Evolutionary conservation across 78 protist genomes (phyloP).

Genomic region (Dictyostelium discoideum): dicty_2.7 NC_007091.3:880001-880500

Average conservation of each 20-base stretch:
- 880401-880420: neutral
- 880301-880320: neutral
- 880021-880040: neutral
- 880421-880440: constrained; percentile 6
- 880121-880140: constrained; percentile 14
- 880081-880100: neutral
- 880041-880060: neutral
- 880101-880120: neutral
- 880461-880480: neutral
- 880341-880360: constrained; percentile 8
- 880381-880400: constrained; percentile 2
- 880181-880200: neutral
- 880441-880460: neutral
- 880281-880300: neutral
- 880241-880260: constrained; percentile 13
- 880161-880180: neutral
- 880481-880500: neutral
- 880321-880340: neutral
- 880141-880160: neutral
- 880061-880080: neutral
- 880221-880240: constrained; percentile 3
- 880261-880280: constrained; percentile 25
- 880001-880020: constrained; percentile 29
- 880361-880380: neutral
- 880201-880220: constrained; percentile 1